Evolutionary conservation across 208 protist species (phyloP), one percentile per base, ranked within the genome.

Genomic region (Leishmania braziliensis): DNA sequence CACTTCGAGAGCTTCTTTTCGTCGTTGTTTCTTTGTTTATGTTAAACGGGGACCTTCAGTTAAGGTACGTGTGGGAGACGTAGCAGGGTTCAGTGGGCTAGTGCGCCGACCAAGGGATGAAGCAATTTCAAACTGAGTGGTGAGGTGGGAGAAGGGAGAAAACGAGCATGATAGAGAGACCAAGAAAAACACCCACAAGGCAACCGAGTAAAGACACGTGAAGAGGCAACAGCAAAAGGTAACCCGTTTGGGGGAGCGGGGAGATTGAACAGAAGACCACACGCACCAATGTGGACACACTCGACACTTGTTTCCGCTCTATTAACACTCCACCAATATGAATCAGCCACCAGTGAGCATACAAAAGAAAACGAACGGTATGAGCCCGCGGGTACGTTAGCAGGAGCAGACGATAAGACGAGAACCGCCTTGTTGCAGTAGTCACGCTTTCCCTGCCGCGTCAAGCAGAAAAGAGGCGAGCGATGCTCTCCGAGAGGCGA

Each of bases 201-300:
- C 12, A 66, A 20, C 29, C 29, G 12, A 76, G 53, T 4, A 33
- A 36, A 62, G 72, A 53, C 14, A 76, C 5, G 72, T 23, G 53
- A 58, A 54, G 29, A n/a, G 23, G 39, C 39, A 72, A 39, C 66
- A 72, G 66, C 62, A 66, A 29, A 66, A 66, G 62, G 8, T 66
- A 66, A 20, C n/a, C 29, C 26, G 29, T 66, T 39, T 29, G 62
- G 23, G 62, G 3, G 29, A 66, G 62, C 12, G 62, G 53, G 18
- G 53, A 29, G n/a, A 20, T 23, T 74, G 69, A 63, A 51, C 14
- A 63, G 26, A 77, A n/a, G 51, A n/a, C 39, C 73, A 77, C 73
- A 60, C 73, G 70, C 56, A 76, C 69, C 26, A 10, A 75, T 82
- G 29, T 12, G 18, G n/a, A 66, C 29, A 39, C 62, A 14, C n/a